These are phyloP conservation scores for Penicillium flavigenum DNA, from an alignment of 495 filamentous ascomycete species.

Conservation along the genomic window DNA sequence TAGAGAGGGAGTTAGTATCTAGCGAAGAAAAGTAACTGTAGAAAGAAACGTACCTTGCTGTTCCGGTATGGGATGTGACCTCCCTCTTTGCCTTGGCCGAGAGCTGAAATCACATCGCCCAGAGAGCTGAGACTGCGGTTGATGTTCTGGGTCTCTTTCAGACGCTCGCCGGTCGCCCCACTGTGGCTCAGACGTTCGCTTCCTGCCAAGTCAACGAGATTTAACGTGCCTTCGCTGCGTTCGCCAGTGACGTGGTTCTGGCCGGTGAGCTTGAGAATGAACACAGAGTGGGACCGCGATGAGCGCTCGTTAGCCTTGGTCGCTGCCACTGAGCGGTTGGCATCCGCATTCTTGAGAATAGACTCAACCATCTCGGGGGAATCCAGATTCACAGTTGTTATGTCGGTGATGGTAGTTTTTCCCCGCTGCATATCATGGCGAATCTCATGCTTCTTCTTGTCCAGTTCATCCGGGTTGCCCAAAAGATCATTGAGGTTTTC, in stretches of 20 bases:
- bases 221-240: slow-evolving; percentile 87
- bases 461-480: slow-evolving; percentile 69
- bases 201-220: slow-evolving; percentile 93
- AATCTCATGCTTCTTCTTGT: slow-evolving; percentile 89
- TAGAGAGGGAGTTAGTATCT: slow-evolving; percentile 29
- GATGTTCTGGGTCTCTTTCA: slow-evolving; percentile 96
- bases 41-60: slow-evolving; percentile 66
- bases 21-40: background rate
- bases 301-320: slow-evolving; percentile 96
- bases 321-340: slow-evolving; percentile 87
- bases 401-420: slow-evolving; percentile 81
- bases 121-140: slow-evolving; percentile 90
- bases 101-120: slow-evolving; percentile 89
- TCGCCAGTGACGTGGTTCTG: slow-evolving; percentile 78
- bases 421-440: slow-evolving; percentile 77
- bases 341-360: slow-evolving; percentile 73
- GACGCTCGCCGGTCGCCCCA: slow-evolving; percentile 75
- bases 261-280: slow-evolving; percentile 87
- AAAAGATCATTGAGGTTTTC: slow-evolving; percentile 94
- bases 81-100: slow-evolving; percentile 82
- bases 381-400: slow-evolving; percentile 76
- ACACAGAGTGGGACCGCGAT: slow-evolving; percentile 91
- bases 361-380: slow-evolving; percentile 72
- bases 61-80: slow-evolving; percentile 92
- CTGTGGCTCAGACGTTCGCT: slow-evolving; percentile 88